Base-by-base conservation (phyloP, 495 filamentous ascomycete species). In the Aspergillus steynii region DNA sequence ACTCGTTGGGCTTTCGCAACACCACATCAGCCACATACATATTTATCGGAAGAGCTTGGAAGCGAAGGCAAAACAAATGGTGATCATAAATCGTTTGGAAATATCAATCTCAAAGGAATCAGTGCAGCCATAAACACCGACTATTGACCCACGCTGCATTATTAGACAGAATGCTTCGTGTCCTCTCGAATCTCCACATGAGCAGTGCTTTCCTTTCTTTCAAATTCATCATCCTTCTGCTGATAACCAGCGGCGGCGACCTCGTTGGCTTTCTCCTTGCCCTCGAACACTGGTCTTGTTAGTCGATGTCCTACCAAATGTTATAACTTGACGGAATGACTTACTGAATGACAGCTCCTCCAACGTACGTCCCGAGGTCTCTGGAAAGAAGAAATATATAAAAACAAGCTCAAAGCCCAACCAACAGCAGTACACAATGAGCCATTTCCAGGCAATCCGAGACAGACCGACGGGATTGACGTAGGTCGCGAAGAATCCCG, bases 381-480 rank as follows among this genome's bases (percentile, higher is more conserved):
- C 50, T 5, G 50, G 50, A 12, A 52, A 52, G 50, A 52, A 52
- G 50, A 52, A 52, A 27, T 27, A 52, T 25, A 52, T 52, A 12
- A 52, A 52, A 2, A 52, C 50, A 25, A 52, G 12, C 50, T 52
- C 50, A 31, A 83, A 83, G 0, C 70, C 76, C 53, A 89, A 71
- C 80, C 83, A 88, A 71, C 77, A 79, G 72, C 80, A 84, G 72
- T 88, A 89, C 32, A 86, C 82, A 45, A 87, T 74, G 34, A 87
- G 79, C 73, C 83, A 88, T 64, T 80, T 83, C 86, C 86, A 90
- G 12, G 75, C 73, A 52, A 88, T 85, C 28, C 75, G 75, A 14
- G 77, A 74, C 14, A 89, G 69, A 29, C 83, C 86, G 47, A 90
- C 80, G 0, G 86, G 86, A 70, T 89, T 89, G 54, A 88, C 82